Evolutionary conservation across 768 basidiomycete genomes (phyloP), one percentile per base, ranked within the genome.

Genomic region (Gloeophyllum trabeum): DNA sequence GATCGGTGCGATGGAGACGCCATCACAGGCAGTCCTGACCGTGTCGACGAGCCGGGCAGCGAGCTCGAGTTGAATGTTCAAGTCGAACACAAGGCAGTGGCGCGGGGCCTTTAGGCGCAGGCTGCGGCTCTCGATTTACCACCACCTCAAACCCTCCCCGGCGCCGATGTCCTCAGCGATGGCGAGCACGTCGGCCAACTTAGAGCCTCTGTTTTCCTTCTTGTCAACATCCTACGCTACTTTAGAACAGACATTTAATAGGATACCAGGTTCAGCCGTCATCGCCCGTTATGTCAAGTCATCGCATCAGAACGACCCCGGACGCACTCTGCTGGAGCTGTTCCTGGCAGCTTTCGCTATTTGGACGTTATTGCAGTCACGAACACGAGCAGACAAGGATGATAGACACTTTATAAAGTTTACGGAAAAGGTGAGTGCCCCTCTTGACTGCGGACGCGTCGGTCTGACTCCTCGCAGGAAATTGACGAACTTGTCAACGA

Each of bases 241-340:
- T 2, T 51, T 78, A 3, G 78, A 87, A 59, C 63, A 68, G 13
- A 69, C 73, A 0, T 91, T 92, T 60, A 77, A 74, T 64, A 76
- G 71, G 46, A 60, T 90, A 13, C 88, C 87, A 5, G 87, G 87
- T 34, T 89, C 87, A 6, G 77, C 81, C 2, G 83, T 92, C 46
- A 62, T 90, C 47, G 75, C 85, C 47, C 85, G 93, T 51, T 96
- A 96, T 58, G 86, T 98, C 65, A 83, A 77, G 63, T 90, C 87
- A 22, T 93, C 89, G 0, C 93, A 99, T 60, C 86, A 88, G 61
- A 86, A 99, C 57, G 96, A 99, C 62, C 96, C 96, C 1, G 88
- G 85, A 24, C 72, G 96, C 42, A 91, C 90, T 0, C 51, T 97
- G 6, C 74, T 99, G 40, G 96, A 99, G 61, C 59, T 97, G 18